These are phyloP conservation scores for Tricladium varicosporioides DNA, from an alignment of 2,329 filamentous ascomycete genomes.

Conservation along the genomic window DNA sequence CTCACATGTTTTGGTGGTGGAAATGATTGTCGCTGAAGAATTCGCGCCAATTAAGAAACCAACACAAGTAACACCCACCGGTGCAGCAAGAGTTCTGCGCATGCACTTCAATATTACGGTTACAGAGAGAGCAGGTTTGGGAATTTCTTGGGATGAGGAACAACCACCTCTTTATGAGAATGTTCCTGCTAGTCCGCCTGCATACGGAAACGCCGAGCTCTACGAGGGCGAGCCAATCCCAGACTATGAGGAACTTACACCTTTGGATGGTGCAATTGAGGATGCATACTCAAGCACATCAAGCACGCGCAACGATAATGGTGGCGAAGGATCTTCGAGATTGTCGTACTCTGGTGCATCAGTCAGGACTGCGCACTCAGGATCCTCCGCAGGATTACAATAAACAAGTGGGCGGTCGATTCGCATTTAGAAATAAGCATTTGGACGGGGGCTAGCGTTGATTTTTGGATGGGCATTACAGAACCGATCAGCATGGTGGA, in stretches of 20 bases:
- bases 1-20: slow-evolving; percentile 81
- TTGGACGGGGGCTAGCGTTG: neutral
- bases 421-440: neutral
- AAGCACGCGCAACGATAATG: neutral
- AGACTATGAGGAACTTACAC: slow-evolving; percentile 30
- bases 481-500: neutral
- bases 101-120: slow-evolving; percentile 86
- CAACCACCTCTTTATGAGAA: slow-evolving; percentile 91
- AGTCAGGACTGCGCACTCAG: neutral
- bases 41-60: slow-evolving; percentile 71
- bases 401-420: neutral
- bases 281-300: neutral
- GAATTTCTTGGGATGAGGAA: slow-evolving; percentile 97
- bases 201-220: slow-evolving; percentile 44
- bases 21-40: slow-evolving; percentile 93
- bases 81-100: slow-evolving; percentile 83
- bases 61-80: slow-evolving; percentile 75
- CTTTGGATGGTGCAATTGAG: slow-evolving; percentile 15
- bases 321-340: neutral
- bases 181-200: slow-evolving; percentile 81
- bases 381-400: neutral
- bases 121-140: slow-evolving; percentile 89
- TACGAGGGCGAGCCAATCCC: slow-evolving; percentile 29
- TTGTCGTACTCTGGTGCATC: neutral
- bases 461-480: neutral